phyloP scores from a whole-genome alignment of 2,329 filamentous ascomycete genomes.

The Clonostachys byssicola region DNA sequence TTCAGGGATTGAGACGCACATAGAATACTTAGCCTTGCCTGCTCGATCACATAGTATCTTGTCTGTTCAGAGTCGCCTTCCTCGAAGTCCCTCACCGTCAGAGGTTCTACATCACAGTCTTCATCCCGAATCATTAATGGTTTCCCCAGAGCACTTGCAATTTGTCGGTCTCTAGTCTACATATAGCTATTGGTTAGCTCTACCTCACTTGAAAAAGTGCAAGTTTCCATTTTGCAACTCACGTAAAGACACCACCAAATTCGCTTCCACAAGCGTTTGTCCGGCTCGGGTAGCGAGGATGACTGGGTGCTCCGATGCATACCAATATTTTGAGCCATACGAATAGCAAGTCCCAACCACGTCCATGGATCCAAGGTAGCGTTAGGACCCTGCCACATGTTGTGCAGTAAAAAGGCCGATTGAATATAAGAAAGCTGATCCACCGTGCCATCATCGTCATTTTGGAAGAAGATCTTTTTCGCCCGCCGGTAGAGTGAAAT shows the following conservation, averaged over 20 bases:
- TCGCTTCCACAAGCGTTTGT: conserved; percentile 1
- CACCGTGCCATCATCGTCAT: background rate
- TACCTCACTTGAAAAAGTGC: too few relatives aligned
- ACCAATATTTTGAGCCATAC: conserved; percentile 1
- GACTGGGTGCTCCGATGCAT: conserved; percentile 1
- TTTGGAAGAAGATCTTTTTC: background rate
- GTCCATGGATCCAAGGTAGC: background rate
- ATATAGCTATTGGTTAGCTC: background rate
- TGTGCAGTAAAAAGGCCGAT: background rate
- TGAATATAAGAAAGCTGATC: background rate
- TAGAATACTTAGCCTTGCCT: background rate
- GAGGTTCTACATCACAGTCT: conserved; percentile 2
- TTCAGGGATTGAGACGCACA: background rate
- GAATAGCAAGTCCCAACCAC: background rate
- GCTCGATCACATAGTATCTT: background rate
- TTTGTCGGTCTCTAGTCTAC: conserved; percentile 1
- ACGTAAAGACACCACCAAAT: conserved; percentile 3
- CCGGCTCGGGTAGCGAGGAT: background rate
- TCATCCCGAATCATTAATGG: conserved; percentile 1
- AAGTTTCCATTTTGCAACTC: background rate
- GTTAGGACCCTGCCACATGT: background rate
- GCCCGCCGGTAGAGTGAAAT: background rate
- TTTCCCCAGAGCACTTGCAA: conserved; percentile 2
- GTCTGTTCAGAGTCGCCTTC: background rate
- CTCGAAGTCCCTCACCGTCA: conserved; percentile 1